Base-by-base conservation (phyloP, 2,329 filamentous ascomycete genomes). In the Fusarium incarnatum region DNA sequence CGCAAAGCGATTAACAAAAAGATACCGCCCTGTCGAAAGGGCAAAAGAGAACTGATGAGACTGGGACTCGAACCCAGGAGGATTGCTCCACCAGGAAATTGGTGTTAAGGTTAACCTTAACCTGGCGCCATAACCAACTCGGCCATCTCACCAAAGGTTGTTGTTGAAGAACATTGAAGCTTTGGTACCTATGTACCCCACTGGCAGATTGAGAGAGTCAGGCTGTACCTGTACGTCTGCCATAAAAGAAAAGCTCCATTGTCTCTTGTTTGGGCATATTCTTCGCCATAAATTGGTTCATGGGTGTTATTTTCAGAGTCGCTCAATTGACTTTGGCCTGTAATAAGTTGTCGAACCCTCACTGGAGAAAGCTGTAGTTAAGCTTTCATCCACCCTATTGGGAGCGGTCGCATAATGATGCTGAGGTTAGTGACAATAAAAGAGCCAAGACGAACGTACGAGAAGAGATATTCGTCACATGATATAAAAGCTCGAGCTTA, bases 81-180 rank as follows among this genome's bases (percentile, higher is more conserved):
- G 63, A 66, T 66, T 66, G 63, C 63, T 66, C 63, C 63, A 66
- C 60, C 63, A 66, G 63, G 63, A 66, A 66, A 67, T 61, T 61
- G 55, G 55, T 66, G 63, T 67, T 50, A 66, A 66, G 61, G 63
- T 66, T 64, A 30, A 66, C 63, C 63, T 66, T 66, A 66, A 66
- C 63, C 63, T 66, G 63, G 62, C 63, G 63, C 63, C 63, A 66
- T 66, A 66, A 66, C 63, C 63, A 66, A 66, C 63, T 66, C 63
- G 63, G 63, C 63, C 63, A 66, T 66, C 63, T 66, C 63, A 66
- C 63, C 63, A 55, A 66, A 44, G 9, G 44, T 48, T 55, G n/a
- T 49, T 15, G 30, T 48, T 66, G 6, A 34, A 0, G 0, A 13
- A 0, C 0, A 0, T 1, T 1, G 1, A 1, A 15, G n/a, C 22